Evolutionary conservation across 1,284 basidiomycete species (phyloP).

Genomic region (Tilletia setariae): DNA sequence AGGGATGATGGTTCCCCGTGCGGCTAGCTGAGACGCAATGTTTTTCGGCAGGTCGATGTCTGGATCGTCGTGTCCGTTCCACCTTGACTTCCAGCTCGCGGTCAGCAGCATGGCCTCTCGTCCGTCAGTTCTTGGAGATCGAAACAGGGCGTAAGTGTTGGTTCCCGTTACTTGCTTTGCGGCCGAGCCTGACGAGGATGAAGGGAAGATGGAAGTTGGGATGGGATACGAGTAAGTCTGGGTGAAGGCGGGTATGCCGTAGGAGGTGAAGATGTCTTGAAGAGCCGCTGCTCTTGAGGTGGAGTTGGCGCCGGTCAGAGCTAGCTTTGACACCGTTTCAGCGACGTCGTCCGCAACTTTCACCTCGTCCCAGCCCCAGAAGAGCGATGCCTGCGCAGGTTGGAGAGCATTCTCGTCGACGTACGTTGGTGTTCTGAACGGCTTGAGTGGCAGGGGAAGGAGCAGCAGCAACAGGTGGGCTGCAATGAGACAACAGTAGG

Average conservation of each 20-base stretch:
- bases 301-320: neutral
- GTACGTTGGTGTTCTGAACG: slow-evolving; percentile 43
- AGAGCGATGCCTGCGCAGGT: slow-evolving; percentile 37
- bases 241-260: slow-evolving; percentile 34
- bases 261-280: slow-evolving; percentile 24
- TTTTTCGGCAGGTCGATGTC: slow-evolving; percentile 55
- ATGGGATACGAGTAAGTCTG: slow-evolving; percentile 25
- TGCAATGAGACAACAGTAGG: neutral
- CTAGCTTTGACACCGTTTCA: slow-evolving; percentile 24
- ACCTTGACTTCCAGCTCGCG: slow-evolving; percentile 75
- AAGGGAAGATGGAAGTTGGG: slow-evolving; percentile 13
- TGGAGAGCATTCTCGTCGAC: slow-evolving; percentile 54
- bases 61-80: slow-evolving; percentile 43
- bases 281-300: neutral
- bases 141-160: slow-evolving; percentile 78
- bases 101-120: slow-evolving; percentile 84
- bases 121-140: slow-evolving; percentile 80
- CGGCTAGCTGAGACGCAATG: neutral
- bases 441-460: slow-evolving; percentile 31
- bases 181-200: neutral
- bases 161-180: slow-evolving; percentile 59
- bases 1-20: neutral
- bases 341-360: slow-evolving; percentile 38
- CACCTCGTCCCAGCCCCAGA: slow-evolving; percentile 45
- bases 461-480: slow-evolving; percentile 27